Percentiles rank a stretch among this genome's conserved stretches.
phyloP scores from a whole-genome alignment of 441 rosid species.

The Flueggea neowawraea region DNA sequence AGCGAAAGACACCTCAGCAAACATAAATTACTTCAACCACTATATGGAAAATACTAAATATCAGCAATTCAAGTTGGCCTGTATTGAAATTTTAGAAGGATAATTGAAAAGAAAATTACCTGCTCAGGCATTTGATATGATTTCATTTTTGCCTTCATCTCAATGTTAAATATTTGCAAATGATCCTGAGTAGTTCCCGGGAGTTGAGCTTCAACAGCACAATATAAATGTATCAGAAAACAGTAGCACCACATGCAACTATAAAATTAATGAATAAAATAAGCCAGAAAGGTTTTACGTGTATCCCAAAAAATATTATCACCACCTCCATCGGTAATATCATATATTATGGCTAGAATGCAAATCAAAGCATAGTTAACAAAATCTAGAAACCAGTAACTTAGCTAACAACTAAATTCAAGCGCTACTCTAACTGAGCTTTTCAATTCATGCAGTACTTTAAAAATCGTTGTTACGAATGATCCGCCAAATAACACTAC shows the following conservation, averaged over 20 bases:
- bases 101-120: conserved; percentile 32
- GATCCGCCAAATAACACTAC: too few relatives aligned
- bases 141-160: conserved; percentile 93
- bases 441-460: too few relatives aligned
- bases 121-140: conserved; percentile 99
- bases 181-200: conserved; percentile 99
- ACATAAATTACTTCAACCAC: conserved; percentile 1
- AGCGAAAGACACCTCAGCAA: conserved; percentile 6
- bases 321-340: background rate
- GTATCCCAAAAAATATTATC: too few relatives aligned
- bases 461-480: too few relatives aligned
- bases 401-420: background rate
- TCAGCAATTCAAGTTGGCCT: too few relatives aligned
- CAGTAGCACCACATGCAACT: background rate
- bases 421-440: too few relatives aligned
- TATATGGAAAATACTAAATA: background rate
- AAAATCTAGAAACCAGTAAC: background rate
- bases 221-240: background rate
- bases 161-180: conserved; percentile 97
- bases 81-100: background rate
- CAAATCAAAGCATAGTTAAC: background rate
- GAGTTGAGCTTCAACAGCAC: conserved; percentile 74
- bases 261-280: too few relatives aligned
- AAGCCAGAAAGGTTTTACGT: too few relatives aligned
- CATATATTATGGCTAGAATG: background rate